Conservation (phyloP, 192 early-diverging fungal species). For the Diversispora eburnea region DNA sequence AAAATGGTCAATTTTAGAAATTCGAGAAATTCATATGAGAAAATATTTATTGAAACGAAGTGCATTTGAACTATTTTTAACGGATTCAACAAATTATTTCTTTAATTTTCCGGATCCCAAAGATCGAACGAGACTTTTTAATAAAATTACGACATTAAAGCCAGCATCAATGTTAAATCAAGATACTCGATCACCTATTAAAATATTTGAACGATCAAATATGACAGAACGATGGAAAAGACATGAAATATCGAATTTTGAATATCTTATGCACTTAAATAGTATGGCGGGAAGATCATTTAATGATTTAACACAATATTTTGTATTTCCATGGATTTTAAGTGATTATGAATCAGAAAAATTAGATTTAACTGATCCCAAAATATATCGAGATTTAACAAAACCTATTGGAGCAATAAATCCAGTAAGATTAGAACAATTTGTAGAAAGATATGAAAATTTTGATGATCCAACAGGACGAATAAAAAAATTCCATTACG, state of each 20-base stretch:
- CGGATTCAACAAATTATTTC: conserved; percentile 30
- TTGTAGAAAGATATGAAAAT: conserved; percentile 46
- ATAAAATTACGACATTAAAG: conserved; percentile 6
- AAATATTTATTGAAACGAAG: conserved; percentile 25
- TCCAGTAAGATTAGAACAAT: conserved; percentile 53
- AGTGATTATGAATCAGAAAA: conserved; percentile 62
- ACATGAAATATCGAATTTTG: conserved; percentile 83
- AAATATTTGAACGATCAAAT: conserved; percentile 7
- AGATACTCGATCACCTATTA: conserved; percentile 16
- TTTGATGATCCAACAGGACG: conserved; percentile 43
- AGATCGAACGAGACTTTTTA: not conserved
- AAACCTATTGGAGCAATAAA: conserved; percentile 83
- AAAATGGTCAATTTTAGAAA: conserved; percentile 27
- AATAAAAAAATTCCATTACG: conserved; percentile 70
- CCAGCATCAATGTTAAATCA: conserved; percentile 26
- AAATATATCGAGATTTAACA: conserved; percentile 73
- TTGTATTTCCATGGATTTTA: conserved; percentile 88
- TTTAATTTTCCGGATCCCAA: conserved; percentile 22
- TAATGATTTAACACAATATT: conserved; percentile 84
- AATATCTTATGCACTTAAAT: conserved; percentile 87
- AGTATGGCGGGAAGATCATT: conserved; percentile 72
- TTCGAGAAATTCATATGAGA: conserved; percentile 25
- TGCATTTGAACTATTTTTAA: conserved; percentile 28
- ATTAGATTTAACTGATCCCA: conserved; percentile 63
- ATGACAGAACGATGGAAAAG: conserved; percentile 72